Evolutionary conservation across 768 basidiomycete species (phyloP).

Genomic region (Gloeopeniophorella convolvens): DNA sequence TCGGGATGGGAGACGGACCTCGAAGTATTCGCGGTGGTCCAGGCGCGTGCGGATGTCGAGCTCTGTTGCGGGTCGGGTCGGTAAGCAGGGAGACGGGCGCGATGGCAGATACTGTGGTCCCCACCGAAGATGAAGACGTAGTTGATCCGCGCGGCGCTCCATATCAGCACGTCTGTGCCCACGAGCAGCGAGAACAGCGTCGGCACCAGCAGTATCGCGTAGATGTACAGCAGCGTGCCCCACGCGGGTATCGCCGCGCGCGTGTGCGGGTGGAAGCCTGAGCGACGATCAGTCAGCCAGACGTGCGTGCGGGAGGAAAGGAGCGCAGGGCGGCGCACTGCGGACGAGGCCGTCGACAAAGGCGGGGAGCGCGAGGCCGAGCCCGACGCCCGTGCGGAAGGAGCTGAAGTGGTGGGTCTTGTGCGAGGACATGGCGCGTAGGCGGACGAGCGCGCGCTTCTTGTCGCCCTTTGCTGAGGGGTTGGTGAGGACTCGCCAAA

Average conservation of each 20-base stretch:
- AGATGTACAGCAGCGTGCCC: slow-evolving; percentile 71
- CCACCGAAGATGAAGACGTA: slow-evolving; percentile 89
- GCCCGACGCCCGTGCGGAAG: slow-evolving; percentile 63
- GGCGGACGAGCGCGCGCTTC: slow-evolving; percentile 64
- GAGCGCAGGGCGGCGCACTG: slow-evolving; percentile 37
- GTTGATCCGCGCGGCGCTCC: slow-evolving; percentile 74
- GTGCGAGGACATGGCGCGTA: slow-evolving; percentile 46
- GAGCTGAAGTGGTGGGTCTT: slow-evolving; percentile 66
- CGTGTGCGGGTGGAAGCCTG: slow-evolving; percentile 52
- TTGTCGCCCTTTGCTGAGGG: slow-evolving; percentile 55
- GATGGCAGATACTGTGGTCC: slow-evolving; percentile 17
- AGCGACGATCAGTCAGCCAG: neutral
- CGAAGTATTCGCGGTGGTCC: slow-evolving; percentile 74
- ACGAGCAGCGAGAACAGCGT: slow-evolving; percentile 70
- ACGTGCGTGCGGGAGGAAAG: neutral
- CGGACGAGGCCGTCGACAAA: slow-evolving; percentile 54
- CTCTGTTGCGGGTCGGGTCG: slow-evolving; percentile 4
- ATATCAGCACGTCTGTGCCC: slow-evolving; percentile 78
- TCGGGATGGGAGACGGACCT: slow-evolving; percentile 36
- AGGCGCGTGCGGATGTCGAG: slow-evolving; percentile 17
- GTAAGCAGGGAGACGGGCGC: neutral
- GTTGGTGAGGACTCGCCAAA: neutral
- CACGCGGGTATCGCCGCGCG: slow-evolving; percentile 56
- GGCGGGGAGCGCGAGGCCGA: slow-evolving; percentile 71
- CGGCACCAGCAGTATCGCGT: slow-evolving; percentile 68